Evolutionary conservation across 2,329 filamentous ascomycete species (phyloP), one percentile per base, ranked within the genome.

Genomic region (Ilyonectria robusta): DNA sequence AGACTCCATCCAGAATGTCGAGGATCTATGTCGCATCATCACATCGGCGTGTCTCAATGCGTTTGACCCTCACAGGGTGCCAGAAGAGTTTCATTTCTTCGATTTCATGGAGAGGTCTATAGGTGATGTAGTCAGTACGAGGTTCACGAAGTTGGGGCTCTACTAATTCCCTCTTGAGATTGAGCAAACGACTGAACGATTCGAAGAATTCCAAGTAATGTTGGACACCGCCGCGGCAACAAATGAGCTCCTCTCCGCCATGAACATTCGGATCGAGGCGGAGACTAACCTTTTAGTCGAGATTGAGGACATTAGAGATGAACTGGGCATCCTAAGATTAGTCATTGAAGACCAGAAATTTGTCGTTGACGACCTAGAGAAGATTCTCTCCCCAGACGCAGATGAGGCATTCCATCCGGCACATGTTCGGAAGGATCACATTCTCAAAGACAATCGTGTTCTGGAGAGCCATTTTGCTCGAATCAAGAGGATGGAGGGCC

Each of bases 261-360:
- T 37, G 19, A 53, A 37, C 23, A 64, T 64, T 29, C 23, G 47
- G 40, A 64, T 64, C n/a, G 61, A 64, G 35, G n/a, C 35, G 19
- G 54, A 64, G 29, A 61, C 57, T 6, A 59, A 60, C 19, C 51
- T 66, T 13, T 31, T 64, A 11, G 54, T 64, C 17, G 61, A 64
- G 54, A 59, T 64, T 46, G 61, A 64, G n/a, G 61, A 64, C 47
- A 64, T 64, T 26, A n/a, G 42, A 23, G 61, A 64, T n/a, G 61
- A 64, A 31, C 31, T 64, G 2, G 35, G 46, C 9, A 59, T 64
- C 33, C 15, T 64, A 19, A 42, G 54, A 9, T 35, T 53, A 7
- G 53, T 64, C n/a, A 21, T 64, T 19, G 44, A 58, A 21, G 61
- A 64, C 35, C 61, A 64, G 35, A 40, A 50, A 40, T n/a, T 19